phyloP scores from a whole-genome alignment of 352 stramenopile genomes.

The Pythium sp. region DNA sequence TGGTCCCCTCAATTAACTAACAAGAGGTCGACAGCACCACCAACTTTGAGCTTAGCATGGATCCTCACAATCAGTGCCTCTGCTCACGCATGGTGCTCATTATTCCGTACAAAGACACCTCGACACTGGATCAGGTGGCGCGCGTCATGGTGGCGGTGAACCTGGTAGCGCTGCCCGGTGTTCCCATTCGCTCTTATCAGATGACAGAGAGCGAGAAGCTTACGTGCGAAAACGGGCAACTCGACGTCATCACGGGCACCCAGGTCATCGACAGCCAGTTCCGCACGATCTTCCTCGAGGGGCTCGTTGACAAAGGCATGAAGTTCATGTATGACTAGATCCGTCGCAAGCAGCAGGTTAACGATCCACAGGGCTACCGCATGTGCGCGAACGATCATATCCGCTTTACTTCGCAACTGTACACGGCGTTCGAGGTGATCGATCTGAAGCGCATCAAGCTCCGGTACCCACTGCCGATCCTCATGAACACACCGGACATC shows the following conservation, averaged over 20 bases:
- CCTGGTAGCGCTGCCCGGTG: slow-evolving; percentile 34
- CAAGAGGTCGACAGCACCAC: background rate
- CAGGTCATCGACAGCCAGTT: slow-evolving; percentile 85
- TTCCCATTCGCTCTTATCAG: slow-evolving; percentile 79
- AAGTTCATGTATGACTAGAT: slow-evolving; percentile 37
- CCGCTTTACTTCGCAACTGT: slow-evolving; percentile 76
- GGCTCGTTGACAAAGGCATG: slow-evolving; percentile 64
- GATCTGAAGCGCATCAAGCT: slow-evolving; percentile 91
- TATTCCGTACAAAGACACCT: slow-evolving; percentile 76
- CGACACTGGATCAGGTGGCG: slow-evolving; percentile 45
- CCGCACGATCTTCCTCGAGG: slow-evolving; percentile 87
- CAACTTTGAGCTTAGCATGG: background rate
- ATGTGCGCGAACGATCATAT: slow-evolving; percentile 76
- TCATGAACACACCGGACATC: slow-evolving; percentile 79
- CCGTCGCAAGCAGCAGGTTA: slow-evolving; percentile 28
- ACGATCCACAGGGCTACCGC: slow-evolving; percentile 37
- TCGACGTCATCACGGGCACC: slow-evolving; percentile 87
- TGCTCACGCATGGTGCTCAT: slow-evolving; percentile 84
- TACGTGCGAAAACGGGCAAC: slow-evolving; percentile 42
- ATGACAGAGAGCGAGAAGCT: slow-evolving; percentile 54
- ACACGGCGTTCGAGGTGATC: slow-evolving; percentile 76
- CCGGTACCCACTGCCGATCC: slow-evolving; percentile 63
- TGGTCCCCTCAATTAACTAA: background rate
- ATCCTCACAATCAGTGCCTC: background rate
- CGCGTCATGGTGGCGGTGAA: slow-evolving; percentile 71